phyloP scores from a whole-genome alignment of 1,284 basidiomycete species.

The Cutaneotrichosporon dermatis region DNA sequence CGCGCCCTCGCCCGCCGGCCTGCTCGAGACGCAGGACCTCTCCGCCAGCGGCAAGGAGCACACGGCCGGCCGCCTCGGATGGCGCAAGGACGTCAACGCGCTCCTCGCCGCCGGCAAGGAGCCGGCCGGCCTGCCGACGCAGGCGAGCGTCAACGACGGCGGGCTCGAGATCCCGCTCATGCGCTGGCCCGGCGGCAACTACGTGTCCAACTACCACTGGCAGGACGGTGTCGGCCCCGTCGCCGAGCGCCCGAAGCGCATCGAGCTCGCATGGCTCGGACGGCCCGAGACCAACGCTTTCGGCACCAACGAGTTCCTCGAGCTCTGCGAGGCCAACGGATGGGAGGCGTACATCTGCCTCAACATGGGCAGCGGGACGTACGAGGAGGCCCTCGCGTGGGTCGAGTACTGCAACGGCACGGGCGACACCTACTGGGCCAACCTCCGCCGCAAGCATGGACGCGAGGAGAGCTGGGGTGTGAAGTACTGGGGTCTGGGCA shows the following conservation, averaged over 20 bases:
- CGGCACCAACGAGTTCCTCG: constrained; percentile 56
- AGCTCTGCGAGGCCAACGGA: constrained; percentile 29
- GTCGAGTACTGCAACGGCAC: constrained; percentile 60
- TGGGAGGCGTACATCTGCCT: constrained; percentile 59
- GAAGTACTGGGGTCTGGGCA: constrained; percentile 49
- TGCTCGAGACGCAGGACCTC: too few relatives aligned
- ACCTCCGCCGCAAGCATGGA: constrained; percentile 56
- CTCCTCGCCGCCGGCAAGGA: constrained; percentile 49
- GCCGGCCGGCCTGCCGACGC: too few relatives aligned
- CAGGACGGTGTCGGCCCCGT: constrained; percentile 60
- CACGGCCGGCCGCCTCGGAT: constrained; percentile 48
- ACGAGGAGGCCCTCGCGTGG: constrained; percentile 62
- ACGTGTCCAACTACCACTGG: constrained; percentile 59
- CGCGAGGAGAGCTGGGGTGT: constrained; percentile 58
- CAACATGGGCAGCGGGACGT: constrained; percentile 56
- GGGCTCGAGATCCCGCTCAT: constrained; percentile 55
- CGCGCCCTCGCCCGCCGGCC: too few relatives aligned
- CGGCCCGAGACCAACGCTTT: constrained; percentile 58
- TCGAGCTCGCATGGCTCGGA: constrained; percentile 60
- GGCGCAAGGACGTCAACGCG: constrained; percentile 58
- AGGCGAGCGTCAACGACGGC: constrained; percentile 22
- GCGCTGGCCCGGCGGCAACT: constrained; percentile 56
- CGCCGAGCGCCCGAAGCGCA: constrained; percentile 54
- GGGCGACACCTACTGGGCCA: constrained; percentile 52
- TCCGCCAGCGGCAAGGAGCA: too few relatives aligned